Evolutionary conservation across 192 early-diverging fungal genomes (phyloP).

Genomic region (Chytriomyces sp.): DNA sequence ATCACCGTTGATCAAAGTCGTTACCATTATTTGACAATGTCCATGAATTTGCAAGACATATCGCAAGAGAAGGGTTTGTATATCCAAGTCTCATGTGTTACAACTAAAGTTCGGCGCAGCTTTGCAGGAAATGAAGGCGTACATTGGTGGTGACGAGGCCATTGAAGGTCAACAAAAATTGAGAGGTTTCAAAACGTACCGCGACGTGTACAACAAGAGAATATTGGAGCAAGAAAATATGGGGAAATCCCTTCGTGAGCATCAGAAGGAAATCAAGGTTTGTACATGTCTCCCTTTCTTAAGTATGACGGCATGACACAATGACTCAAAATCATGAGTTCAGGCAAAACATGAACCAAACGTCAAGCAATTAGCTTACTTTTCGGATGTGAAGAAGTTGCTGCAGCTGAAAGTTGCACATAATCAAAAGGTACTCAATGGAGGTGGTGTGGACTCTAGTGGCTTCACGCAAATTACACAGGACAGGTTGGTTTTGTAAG

Average conservation of each 20-base stretch:
- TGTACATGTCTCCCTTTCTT: not conserved
- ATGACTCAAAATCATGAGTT: not conserved
- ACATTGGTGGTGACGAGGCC: conserved; percentile 64
- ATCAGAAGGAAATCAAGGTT: conserved; percentile 60
- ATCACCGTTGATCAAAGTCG: conserved; percentile 52
- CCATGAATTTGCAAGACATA: conserved; percentile 43
- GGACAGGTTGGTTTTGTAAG: conserved; percentile 16
- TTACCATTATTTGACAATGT: conserved; percentile 51
- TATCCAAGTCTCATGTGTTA: conserved; percentile 1
- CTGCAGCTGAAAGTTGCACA: conserved; percentile 45
- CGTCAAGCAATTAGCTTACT: conserved; percentile 48
- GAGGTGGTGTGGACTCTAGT: conserved; percentile 20
- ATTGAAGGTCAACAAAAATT: conserved; percentile 51
- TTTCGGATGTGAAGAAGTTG: conserved; percentile 43
- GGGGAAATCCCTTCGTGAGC: conserved; percentile 48
- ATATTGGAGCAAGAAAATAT: conserved; percentile 55
- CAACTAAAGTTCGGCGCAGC: conserved; percentile 35
- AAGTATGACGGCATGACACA: not conserved
- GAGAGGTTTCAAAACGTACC: conserved; percentile 65
- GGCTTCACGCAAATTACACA: conserved; percentile 27
- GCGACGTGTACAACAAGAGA: conserved; percentile 58
- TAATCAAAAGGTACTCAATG: conserved; percentile 48
- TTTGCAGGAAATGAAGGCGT: conserved; percentile 64
- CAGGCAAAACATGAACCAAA: conserved; percentile 26
- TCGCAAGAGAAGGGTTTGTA: conserved; percentile 51